These are phyloP conservation scores for Alternaria consortialis DNA, from an alignment of 2,329 filamentous ascomycete genomes.

Conservation along the genomic window DNA sequence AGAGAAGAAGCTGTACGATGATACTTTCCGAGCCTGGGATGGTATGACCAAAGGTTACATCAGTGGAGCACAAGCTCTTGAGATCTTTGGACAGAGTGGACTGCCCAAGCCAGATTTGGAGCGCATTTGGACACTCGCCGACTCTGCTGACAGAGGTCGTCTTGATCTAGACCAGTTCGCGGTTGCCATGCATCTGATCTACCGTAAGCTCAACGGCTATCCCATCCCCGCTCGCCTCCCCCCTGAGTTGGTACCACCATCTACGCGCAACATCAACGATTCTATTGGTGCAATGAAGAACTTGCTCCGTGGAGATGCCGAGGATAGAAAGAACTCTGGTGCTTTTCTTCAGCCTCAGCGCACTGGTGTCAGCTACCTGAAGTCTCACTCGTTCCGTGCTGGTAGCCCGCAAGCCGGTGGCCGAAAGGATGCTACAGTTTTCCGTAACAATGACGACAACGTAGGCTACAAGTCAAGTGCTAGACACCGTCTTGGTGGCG, in stretches of 20 bases:
- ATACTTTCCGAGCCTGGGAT: constrained; percentile 96
- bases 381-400: constrained; percentile 88
- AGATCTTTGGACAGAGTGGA: constrained; percentile 96
- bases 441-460: constrained; percentile 94
- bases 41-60: constrained; percentile 93
- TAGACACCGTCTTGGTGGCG: constrained; percentile 77
- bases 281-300: constrained; percentile 94
- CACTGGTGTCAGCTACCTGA: constrained; percentile 98
- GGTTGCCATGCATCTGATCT: constrained; percentile 98
- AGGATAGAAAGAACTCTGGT: constrained; percentile 86
- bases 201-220: constrained; percentile 95
- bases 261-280: constrained; percentile 89
- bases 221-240: constrained; percentile 87
- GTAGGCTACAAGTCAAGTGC: constrained; percentile 92
- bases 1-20: constrained; percentile 96
- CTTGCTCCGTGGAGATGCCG: constrained; percentile 87
- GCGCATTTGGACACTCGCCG: constrained; percentile 91
- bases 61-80: constrained; percentile 89
- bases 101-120: constrained; percentile 90
- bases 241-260: constrained; percentile 91
- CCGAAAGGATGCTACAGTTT: constrained; percentile 94
- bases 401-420: constrained; percentile 65
- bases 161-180: constrained; percentile 97
- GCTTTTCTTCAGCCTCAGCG: constrained; percentile 92
- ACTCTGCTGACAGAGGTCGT: constrained; percentile 92